Conservation (phyloP, 306 rosid species). For the Hippophae rhamnoides region DNA sequence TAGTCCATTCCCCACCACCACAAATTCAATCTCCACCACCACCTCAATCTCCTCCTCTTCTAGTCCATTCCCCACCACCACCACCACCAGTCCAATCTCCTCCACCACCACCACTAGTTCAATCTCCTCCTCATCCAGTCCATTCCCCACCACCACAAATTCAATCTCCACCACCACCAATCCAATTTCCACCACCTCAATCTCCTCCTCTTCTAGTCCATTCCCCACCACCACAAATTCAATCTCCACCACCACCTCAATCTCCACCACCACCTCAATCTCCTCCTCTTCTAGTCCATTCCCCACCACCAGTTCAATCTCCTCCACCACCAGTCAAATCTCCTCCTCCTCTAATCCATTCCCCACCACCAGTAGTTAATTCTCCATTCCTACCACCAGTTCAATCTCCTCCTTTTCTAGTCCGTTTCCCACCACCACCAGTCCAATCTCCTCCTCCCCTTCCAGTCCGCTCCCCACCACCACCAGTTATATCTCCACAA, state of each 20-base stretch:
- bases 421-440: constrained; percentile 1
- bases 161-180: too few relatives aligned
- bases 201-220: not conserved
- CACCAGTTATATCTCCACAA: constrained; percentile 6
- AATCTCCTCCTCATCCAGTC: constrained; percentile 2
- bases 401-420: too few relatives aligned
- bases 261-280: not conserved
- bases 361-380: not conserved
- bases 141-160: constrained; percentile 4
- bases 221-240: not conserved
- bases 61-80: not conserved
- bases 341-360: not conserved
- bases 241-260: constrained; percentile 1
- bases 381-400: not conserved
- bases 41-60: too few relatives aligned
- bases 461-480: not conserved
- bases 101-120: not conserved
- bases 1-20: too few relatives aligned
- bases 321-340: constrained; percentile 1
- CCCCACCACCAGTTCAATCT: not conserved
- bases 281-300: too few relatives aligned
- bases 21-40: too few relatives aligned
- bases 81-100: not conserved
- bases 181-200: not conserved
- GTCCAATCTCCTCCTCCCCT: not conserved